Evolutionary conservation across 2,329 filamentous ascomycete species (phyloP).

Genomic region (Aureobasidium uvarum): DNA sequence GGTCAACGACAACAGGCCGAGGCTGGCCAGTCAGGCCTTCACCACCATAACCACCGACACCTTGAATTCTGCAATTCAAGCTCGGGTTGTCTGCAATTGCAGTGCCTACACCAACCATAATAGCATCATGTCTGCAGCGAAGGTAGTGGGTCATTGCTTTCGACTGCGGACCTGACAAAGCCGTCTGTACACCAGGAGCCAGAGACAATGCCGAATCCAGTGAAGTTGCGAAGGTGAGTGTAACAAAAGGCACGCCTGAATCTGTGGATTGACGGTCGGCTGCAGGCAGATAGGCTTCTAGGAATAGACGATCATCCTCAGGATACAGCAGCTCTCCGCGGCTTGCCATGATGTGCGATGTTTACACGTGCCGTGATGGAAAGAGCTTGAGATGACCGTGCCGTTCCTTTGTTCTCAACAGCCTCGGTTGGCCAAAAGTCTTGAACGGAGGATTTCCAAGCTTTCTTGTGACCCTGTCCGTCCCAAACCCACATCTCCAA

Average conservation of each 20-base stretch:
- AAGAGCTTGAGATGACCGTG: background rate
- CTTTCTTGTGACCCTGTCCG: slow-evolving; percentile 22
- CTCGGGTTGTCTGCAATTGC: slow-evolving; percentile 81
- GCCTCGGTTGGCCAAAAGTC: slow-evolving; percentile 20
- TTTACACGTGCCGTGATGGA: background rate
- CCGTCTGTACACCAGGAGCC: slow-evolving; percentile 74
- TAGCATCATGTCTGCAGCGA: slow-evolving; percentile 76
- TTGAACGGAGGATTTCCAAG: slow-evolving; percentile 17
- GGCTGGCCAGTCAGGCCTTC: slow-evolving; percentile 62
- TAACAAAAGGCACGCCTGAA: slow-evolving; percentile 55
- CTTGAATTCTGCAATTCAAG: slow-evolving; percentile 74
- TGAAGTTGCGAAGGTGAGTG: slow-evolving; percentile 86
- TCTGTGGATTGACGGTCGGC: background rate
- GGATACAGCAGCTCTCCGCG: slow-evolving; percentile 41
- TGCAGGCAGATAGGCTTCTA: slow-evolving; percentile 51
- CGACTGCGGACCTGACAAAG: slow-evolving; percentile 75
- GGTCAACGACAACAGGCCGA: slow-evolving; percentile 78
- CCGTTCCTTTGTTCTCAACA: background rate
- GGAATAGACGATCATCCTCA: slow-evolving; percentile 45
- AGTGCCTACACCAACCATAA: slow-evolving; percentile 81
- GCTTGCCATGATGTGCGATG: slow-evolving; percentile 26
- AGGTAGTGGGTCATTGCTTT: slow-evolving; percentile 95
- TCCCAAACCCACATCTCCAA: background rate
- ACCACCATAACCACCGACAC: slow-evolving; percentile 57
- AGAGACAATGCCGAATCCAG: slow-evolving; percentile 79